Evolutionary conservation across 345 rosid species (phyloP), one percentile per base, ranked within the genome.

Genomic region (Moricandia arvensis): DNA sequence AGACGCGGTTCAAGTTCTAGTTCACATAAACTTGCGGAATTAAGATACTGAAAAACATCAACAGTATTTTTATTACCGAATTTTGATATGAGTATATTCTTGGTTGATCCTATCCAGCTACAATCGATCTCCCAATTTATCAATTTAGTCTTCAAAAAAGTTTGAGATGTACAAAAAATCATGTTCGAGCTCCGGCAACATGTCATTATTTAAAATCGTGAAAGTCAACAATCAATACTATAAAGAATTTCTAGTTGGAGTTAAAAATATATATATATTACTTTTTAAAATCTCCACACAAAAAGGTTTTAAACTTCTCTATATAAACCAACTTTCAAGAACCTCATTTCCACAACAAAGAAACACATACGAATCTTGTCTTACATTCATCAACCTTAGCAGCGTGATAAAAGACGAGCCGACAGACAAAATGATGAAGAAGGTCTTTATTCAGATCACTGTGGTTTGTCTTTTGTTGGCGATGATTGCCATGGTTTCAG

Each of bases 391-490:
- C 59, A 21, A 45, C 16, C 67, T 17, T 21, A 11, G 12, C 70
- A 64, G 18, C 27, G 62, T 51, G 16, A 18, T 47, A 2, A 9
- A 2, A 59, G 7, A 38, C 15, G 9, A 12, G 17, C 2, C 3
- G 2, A 4, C 8, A 6, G n/a, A 62, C 21, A 8, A 61, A 18
- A 65, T 55, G 71, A 43, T 54, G 64, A 73, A 65, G 65, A 66
- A 74, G 72, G 58, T 65, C 15, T 66, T 74, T 65, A 43, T 55
- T 58, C 66, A 74, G 9, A 57, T 74, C 58, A 35, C 16, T 26
- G 78, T 74, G 38, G 66, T 49, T 74, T 74, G 59, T 57, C 58
- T 66, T 24, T 21, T 66, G 34, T 16, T 57, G 47, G 58, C 78
- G 1, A 74, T 74, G 59, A 66, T 66, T 43, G 29, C 66, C 6